Conservation (phyloP, 2,329 filamentous ascomycete species). For the Ilyonectria mors-panacis region DNA sequence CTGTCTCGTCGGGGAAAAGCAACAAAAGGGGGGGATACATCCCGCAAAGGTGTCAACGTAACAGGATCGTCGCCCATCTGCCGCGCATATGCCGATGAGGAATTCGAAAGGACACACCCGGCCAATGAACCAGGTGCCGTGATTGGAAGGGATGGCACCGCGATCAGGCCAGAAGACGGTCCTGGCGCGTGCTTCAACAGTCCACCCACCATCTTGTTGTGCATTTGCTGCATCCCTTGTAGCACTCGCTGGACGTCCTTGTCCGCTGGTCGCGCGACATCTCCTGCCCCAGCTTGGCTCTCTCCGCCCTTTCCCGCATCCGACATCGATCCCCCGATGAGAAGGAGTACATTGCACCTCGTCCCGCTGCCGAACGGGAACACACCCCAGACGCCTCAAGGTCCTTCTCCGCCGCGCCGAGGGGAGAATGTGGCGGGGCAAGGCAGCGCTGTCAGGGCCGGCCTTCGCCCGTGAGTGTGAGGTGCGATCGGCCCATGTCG, state of each 20-base stretch:
- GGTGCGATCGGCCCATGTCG: slow-evolving; percentile 44
- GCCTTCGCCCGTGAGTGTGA: slow-evolving; percentile 28
- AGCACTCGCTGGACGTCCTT: not conserved
- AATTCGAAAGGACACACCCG: slow-evolving; percentile 33
- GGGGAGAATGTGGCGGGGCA: slow-evolving; percentile 3
- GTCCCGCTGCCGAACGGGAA: slow-evolving; percentile 18
- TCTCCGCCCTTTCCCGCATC: slow-evolving; percentile 1
- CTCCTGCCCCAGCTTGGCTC: not conserved
- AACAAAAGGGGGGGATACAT: slow-evolving; percentile 19
- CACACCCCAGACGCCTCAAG: not conserved
- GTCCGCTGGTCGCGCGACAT: not conserved
- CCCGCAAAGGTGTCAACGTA: slow-evolving; percentile 40
- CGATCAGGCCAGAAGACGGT: slow-evolving; percentile 49
- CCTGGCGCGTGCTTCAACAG: slow-evolving; percentile 41
- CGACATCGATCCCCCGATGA: slow-evolving; percentile 4
- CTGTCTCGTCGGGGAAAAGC: slow-evolving; percentile 23
- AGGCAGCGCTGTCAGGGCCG: slow-evolving; percentile 31
- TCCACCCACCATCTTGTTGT: slow-evolving; percentile 27
- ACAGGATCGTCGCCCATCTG: slow-evolving; percentile 48
- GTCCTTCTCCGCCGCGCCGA: not conserved
- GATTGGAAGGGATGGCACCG: slow-evolving; percentile 41
- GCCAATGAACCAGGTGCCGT: slow-evolving; percentile 32
- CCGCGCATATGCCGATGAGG: slow-evolving; percentile 50
- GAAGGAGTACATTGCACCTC: slow-evolving; percentile 9
- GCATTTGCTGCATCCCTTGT: slow-evolving; percentile 1